Percentiles rank a stretch among this genome's conserved stretches.
phyloP scores from a whole-genome alignment of 2,329 filamentous ascomycete genomes.

The Rachicladosporium sp. region DNA sequence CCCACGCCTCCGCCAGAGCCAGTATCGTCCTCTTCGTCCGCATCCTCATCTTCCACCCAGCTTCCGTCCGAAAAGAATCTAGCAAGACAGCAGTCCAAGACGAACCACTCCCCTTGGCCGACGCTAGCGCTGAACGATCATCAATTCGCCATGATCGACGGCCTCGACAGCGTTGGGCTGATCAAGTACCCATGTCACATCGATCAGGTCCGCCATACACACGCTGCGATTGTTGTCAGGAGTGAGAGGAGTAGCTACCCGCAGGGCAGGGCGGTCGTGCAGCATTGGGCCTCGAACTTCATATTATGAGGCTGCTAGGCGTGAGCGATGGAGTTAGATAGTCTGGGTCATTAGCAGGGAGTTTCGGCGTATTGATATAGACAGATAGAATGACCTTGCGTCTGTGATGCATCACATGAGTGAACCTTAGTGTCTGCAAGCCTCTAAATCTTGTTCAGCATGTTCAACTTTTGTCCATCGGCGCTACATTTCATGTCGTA shows the following conservation, averaged over 20 bases:
- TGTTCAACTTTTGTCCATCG: no score
- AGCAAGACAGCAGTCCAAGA: conserved; percentile 17
- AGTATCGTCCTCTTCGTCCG: conserved; percentile 15
- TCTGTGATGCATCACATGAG: no score
- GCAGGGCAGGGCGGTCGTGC: conserved; percentile 66
- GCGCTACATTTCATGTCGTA: no score
- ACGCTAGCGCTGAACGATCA: conserved; percentile 65
- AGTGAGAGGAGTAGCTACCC: conserved; percentile 53
- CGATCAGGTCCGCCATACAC: conserved; percentile 64
- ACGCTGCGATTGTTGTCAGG: conserved; percentile 82
- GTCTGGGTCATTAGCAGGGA: no score
- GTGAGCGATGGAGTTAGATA: no score
- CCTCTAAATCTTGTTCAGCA: no score
- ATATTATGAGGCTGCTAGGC: no score
- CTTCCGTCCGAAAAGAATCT: conserved; percentile 11
- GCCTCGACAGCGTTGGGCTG: conserved; percentile 53
- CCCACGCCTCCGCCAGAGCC: conserved; percentile 30
- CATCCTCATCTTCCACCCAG: conserved; percentile 1
- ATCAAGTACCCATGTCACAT: conserved; percentile 57
- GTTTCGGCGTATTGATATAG: no score
- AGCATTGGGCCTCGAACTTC: conserved; percentile 73
- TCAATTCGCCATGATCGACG: conserved; percentile 76
- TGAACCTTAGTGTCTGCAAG: no score
- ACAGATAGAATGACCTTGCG: no score
- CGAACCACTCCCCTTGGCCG: conserved; percentile 29